Evolutionary conservation across 768 basidiomycete species (phyloP).

Genomic region (Rhodotorula taiwanensis): DNA sequence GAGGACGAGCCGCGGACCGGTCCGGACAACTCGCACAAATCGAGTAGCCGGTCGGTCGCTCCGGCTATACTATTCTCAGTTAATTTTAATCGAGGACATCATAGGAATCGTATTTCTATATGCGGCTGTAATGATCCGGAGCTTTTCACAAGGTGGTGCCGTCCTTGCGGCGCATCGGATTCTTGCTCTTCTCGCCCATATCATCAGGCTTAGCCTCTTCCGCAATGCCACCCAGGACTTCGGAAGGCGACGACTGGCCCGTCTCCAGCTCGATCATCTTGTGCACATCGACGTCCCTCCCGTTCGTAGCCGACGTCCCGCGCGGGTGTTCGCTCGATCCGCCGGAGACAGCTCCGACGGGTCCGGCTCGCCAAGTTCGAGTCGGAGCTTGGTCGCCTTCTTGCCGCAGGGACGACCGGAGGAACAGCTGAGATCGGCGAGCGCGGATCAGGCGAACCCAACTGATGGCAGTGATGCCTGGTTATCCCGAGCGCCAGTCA

Average conservation of each 20-base stretch:
- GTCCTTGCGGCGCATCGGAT: slow-evolving; percentile 3
- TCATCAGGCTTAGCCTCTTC: too few relatives aligned
- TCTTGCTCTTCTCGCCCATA: neutral
- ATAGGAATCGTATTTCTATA: too few relatives aligned
- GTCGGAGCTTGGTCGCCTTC: slow-evolving; percentile 8
- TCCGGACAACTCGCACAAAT: too few relatives aligned
- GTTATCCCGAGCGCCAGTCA: neutral
- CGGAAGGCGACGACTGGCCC: neutral
- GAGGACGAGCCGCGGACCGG: too few relatives aligned
- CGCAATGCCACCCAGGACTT: too few relatives aligned
- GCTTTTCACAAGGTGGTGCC: neutral
- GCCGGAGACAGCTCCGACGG: neutral
- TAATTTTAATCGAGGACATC: too few relatives aligned
- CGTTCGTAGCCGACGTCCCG: neutral
- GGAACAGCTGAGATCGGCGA: slow-evolving; percentile 29
- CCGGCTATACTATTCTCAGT: too few relatives aligned
- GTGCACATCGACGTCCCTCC: neutral
- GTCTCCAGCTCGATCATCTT: slow-evolving; percentile 6
- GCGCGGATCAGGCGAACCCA: slow-evolving; percentile 23
- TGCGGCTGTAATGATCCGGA: neutral
- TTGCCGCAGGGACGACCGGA: slow-evolving; percentile 9
- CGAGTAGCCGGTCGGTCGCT: too few relatives aligned
- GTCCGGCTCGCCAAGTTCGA: slow-evolving; percentile 11
- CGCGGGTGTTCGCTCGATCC: too few relatives aligned
- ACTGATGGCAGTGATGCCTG: slow-evolving; percentile 25